A percentile compares a stretch with the other conserved stretches of the same genome.
Conservation (phyloP, 495 filamentous ascomycete genomes). For the Geoglossum glabrum region DNA sequence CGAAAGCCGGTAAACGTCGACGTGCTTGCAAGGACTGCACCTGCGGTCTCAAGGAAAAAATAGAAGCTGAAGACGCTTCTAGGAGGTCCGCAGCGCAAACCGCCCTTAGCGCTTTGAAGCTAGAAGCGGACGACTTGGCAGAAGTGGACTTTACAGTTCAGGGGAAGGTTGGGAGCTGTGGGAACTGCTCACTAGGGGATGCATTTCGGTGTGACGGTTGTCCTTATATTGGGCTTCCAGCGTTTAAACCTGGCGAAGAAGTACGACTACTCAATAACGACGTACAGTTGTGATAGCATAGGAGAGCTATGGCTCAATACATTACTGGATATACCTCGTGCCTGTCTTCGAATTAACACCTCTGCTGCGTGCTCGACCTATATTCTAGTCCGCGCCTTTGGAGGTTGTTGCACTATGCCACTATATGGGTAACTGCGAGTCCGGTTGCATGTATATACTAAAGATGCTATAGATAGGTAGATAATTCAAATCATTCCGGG, state of each 20-base stretch:
- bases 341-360: not conserved
- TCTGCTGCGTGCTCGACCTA: not conserved
- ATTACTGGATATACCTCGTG: not conserved
- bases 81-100: constrained; percentile 42
- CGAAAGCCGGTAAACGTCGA: constrained; percentile 64
- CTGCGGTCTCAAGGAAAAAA: constrained; percentile 60
- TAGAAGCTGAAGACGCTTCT: constrained; percentile 63
- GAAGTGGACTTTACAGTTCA: constrained; percentile 92
- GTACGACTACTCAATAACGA: constrained; percentile 69
- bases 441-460: too few species aligned
- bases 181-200: constrained; percentile 82
- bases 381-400: not conserved
- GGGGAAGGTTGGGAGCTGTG: constrained; percentile 84
- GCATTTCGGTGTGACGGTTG: constrained; percentile 68
- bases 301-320: not conserved
- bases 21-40: constrained; percentile 96
- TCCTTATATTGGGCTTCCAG: constrained; percentile 80
- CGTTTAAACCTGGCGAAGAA: constrained; percentile 94
- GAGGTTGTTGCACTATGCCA: not conserved
- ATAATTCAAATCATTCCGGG: too few species aligned
- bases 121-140: constrained; percentile 55
- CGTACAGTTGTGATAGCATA: constrained; percentile 48
- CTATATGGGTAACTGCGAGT: too few species aligned
- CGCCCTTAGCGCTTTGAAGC: constrained; percentile 44
- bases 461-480: too few species aligned